Conservation (phyloP, 2,329 filamentous ascomycete genomes). For the Eutypella sp. region DNA sequence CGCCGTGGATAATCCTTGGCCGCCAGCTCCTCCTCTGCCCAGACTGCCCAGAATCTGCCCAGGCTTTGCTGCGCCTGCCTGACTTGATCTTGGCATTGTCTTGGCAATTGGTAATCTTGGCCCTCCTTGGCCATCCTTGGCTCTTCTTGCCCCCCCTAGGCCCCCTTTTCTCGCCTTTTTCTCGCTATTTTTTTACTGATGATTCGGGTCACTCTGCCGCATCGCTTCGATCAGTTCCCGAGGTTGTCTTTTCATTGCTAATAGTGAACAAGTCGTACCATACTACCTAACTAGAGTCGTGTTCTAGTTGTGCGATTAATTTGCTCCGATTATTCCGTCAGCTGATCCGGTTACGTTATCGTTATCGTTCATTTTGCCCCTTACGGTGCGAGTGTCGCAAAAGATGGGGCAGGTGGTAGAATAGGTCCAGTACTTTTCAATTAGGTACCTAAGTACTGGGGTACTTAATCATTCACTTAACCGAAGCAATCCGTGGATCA, state of each 20-base stretch:
- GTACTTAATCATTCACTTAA: no score
- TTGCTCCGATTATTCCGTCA: neutral
- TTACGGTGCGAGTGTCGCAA: neutral
- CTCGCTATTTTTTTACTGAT: neutral
- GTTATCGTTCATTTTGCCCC: neutral
- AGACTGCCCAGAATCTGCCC: slow-evolving; percentile 8
- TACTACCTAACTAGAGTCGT: neutral
- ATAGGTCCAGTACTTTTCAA: no score
- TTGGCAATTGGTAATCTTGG: slow-evolving; percentile 6
- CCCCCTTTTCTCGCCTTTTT: slow-evolving; percentile 3
- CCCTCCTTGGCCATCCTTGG: slow-evolving; percentile 16
- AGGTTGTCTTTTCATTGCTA: neutral
- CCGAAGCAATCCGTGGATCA: no score
- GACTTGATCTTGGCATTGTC: slow-evolving; percentile 1
- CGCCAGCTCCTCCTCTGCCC: slow-evolving; percentile 16
- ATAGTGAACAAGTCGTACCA: neutral
- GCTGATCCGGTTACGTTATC: neutral
- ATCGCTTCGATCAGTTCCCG: neutral
- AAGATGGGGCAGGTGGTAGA: neutral
- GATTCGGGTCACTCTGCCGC: neutral
- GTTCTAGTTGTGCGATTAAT: neutral
- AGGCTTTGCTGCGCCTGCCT: slow-evolving; percentile 24
- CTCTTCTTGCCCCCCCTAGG: slow-evolving; percentile 12
- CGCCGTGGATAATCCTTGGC: slow-evolving; percentile 13
- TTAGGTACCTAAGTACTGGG: no score